A percentile compares a stretch with the other conserved stretches of the same genome.
phyloP scores from a whole-genome alignment of 2,329 filamentous ascomycete genomes.

The Pseudocercospora fijiensis region DNA sequence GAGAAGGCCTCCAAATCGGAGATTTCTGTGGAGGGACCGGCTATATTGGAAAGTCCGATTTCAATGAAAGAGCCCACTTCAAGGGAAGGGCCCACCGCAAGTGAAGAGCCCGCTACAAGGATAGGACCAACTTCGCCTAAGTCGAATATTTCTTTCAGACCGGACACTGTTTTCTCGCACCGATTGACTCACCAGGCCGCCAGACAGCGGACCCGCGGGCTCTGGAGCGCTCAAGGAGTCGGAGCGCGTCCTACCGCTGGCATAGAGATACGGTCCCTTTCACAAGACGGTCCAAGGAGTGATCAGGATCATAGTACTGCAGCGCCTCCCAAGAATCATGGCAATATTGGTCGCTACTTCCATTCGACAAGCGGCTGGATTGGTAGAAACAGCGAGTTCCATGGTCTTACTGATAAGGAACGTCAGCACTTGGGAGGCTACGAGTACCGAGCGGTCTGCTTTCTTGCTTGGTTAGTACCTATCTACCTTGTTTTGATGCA shows the following conservation, averaged over 20 bases:
- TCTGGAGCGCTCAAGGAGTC: conserved; percentile 37
- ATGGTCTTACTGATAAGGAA: conserved; percentile 54
- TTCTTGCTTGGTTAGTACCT: conserved; percentile 61
- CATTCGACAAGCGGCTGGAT: conserved; percentile 29
- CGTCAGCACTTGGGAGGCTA: conserved; percentile 60
- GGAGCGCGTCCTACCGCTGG: conserved; percentile 37
- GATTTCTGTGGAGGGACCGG: not conserved
- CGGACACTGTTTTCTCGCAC: not conserved
- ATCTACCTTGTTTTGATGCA: conserved; percentile 62
- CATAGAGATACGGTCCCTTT: conserved; percentile 21
- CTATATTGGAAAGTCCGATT: not conserved
- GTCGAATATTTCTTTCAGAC: not conserved
- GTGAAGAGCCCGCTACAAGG: not conserved
- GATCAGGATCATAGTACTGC: not conserved
- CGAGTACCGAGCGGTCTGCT: conserved; percentile 62
- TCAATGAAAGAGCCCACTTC: not conserved
- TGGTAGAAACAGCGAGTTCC: conserved; percentile 56
- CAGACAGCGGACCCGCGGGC: not conserved
- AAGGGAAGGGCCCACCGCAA: no score
- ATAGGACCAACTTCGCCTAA: not conserved
- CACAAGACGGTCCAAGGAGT: not conserved
- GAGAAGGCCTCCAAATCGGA: not conserved
- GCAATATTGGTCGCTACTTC: conserved; percentile 21
- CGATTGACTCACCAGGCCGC: not conserved
- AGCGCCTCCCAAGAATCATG: conserved; percentile 3